Evolutionary conservation across 1,139 yeast genomes (phyloP), one percentile per base, ranked within the genome.

Genomic region (Yamadazyma diddensiae): DNA sequence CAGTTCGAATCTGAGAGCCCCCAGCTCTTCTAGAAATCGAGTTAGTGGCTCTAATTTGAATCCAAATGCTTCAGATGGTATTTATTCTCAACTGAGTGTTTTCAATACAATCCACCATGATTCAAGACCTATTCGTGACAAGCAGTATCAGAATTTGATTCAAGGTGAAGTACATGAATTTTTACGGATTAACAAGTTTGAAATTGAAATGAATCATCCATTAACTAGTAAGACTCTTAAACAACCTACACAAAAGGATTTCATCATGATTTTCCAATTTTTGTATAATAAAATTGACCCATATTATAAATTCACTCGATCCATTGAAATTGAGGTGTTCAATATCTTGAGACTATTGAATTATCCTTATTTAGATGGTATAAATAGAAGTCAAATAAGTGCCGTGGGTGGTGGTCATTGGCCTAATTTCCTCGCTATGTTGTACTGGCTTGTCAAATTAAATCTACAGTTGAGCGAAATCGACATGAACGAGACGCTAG

Each of bases 341-440:
- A 69, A 73, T 14, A 61, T 86, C 11, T 60, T 90, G 43, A 80
- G 77, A 49, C 68, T 70, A 20, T 57, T 87, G 39, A 76, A 75
- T 33, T 90, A 88, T 50, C 97, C 97, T 1, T 86, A 82, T 53
- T 56, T 87, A 37, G 95, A 85, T 27, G 69, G 84, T 0, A 79
- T 88, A 28, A 84, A 82, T 54, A 77, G 88, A 49, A 81, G 92
- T 1, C 95, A 86, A 52, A 79, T 88, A 21, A 79, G 90, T 30
- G 96, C 96, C 0, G 96, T 87, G 6, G 96, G 96, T 2, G 95
- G 95, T 1, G 82, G 82, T 37, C 82, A 82, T 48, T 87, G 97
- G 97, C 90, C 87, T 12, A 73, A 76, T 15, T 83, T 86, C 47
- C 59, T 88, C 32, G 95, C 94, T 2, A 77, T 88, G 72, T 62